Evolutionary conservation across 2,329 filamentous ascomycete genomes (phyloP).

Genomic region (Aspergillus glaucus): DNA sequence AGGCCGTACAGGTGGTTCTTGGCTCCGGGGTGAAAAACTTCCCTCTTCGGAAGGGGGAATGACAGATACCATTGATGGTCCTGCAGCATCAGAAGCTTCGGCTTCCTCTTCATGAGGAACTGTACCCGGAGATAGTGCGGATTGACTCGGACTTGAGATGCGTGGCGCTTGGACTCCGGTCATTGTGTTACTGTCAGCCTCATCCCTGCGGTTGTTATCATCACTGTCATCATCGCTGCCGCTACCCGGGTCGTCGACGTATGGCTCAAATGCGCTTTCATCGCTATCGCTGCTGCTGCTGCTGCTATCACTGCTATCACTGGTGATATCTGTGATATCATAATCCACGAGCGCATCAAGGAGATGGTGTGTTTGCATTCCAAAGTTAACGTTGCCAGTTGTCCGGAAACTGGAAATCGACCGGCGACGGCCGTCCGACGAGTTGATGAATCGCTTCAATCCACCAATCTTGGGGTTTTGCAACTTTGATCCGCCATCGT

Average conservation of each 20-base stretch:
- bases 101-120: background rate
- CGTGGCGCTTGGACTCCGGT: background rate
- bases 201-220: background rate
- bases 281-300: constrained; percentile 31
- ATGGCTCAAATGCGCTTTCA: constrained; percentile 38
- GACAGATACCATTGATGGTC: background rate
- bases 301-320: constrained; percentile 39
- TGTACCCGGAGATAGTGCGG: background rate
- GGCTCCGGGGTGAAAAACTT: constrained; percentile 15
- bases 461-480: constrained; percentile 49
- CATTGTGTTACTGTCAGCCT: background rate
- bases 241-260: constrained; percentile 30
- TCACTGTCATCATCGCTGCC: constrained; percentile 10
- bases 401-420: constrained; percentile 43
- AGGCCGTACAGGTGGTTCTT: constrained; percentile 17
- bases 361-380: constrained; percentile 70
- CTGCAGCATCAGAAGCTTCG: background rate
- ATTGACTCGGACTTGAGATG: background rate
- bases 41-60: background rate
- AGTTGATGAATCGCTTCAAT: constrained; percentile 56
- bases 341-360: constrained; percentile 55
- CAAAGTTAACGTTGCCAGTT: constrained; percentile 57
- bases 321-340: constrained; percentile 42
- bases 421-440: constrained; percentile 46
- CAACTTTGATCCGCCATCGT: constrained; percentile 42